These are phyloP conservation scores for Persicaria maculosa DNA, from an alignment of 148 eudicot genomes.

Conservation along the genomic window DNA sequence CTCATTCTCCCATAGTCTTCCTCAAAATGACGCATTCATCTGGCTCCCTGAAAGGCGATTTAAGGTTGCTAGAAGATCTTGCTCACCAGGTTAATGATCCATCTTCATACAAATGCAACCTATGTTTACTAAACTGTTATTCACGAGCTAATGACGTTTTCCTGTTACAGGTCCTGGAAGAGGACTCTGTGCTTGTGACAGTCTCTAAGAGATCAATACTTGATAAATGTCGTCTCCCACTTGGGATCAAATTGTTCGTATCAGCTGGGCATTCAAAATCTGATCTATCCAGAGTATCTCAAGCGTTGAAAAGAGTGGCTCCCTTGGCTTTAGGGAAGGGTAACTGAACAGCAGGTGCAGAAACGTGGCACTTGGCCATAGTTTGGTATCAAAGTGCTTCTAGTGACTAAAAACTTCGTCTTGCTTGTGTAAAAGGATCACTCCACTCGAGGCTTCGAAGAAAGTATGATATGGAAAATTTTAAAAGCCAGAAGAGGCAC, in stretches of 20 bases:
- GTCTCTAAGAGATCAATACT: conserved; percentile 65
- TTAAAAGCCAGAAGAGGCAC: background rate
- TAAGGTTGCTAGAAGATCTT: conserved; percentile 65
- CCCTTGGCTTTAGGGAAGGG: conserved; percentile 10
- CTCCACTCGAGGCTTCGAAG: background rate
- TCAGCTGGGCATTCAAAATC: conserved; percentile 82
- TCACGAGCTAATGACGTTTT: conserved; percentile 2
- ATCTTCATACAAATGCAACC: background rate
- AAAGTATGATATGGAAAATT: background rate
- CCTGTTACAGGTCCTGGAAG: conserved; percentile 55
- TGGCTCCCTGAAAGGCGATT: conserved; percentile 53
- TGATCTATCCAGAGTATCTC: conserved; percentile 55
- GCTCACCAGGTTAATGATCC: conserved; percentile 46
- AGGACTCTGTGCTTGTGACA: conserved; percentile 56
- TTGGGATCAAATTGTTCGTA: conserved; percentile 64
- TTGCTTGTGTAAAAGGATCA: background rate
- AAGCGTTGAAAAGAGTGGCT: conserved; percentile 52
- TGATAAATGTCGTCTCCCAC: conserved; percentile 70
- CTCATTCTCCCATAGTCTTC: conserved; percentile 67
- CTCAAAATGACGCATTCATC: conserved; percentile 55
- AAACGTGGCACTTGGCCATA: background rate
- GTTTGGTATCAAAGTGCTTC: background rate
- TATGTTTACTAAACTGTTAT: background rate
- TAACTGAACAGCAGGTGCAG: background rate
- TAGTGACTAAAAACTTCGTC: background rate